Evolutionary conservation across 2,329 filamentous ascomycete genomes (phyloP).

Genomic region (Lachnellula hyalina): DNA sequence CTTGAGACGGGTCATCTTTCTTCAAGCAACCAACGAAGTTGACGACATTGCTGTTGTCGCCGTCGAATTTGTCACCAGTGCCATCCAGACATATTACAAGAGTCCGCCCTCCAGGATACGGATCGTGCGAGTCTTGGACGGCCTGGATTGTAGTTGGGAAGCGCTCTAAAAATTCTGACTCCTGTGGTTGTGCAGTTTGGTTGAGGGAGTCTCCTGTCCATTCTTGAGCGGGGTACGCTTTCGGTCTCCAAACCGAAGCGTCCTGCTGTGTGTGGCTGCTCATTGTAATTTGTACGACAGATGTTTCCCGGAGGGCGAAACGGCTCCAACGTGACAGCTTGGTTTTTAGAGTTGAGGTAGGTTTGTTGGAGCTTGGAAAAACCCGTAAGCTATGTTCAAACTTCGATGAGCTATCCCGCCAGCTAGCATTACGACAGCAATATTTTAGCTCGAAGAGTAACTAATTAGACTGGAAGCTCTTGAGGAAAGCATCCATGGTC

Average conservation of each 20-base stretch:
- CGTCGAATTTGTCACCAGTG: conserved; percentile 41
- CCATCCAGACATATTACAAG: conserved; percentile 40
- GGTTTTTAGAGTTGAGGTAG: too few relatives aligned
- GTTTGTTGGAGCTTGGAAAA: too few relatives aligned
- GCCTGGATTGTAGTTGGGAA: conserved; percentile 16
- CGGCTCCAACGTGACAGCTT: neutral
- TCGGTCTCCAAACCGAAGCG: conserved; percentile 9
- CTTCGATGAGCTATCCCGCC: too few relatives aligned
- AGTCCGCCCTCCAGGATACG: conserved; percentile 10
- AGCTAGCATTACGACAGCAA: too few relatives aligned
- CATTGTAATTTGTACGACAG: conserved; percentile 1
- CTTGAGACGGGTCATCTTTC: conserved; percentile 36
- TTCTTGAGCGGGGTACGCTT: conserved; percentile 15
- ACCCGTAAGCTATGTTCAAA: too few relatives aligned
- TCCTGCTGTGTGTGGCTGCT: neutral
- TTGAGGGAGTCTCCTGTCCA: conserved; percentile 6
- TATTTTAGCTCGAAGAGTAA: too few relatives aligned
- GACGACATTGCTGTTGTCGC: conserved; percentile 39
- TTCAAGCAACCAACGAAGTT: conserved; percentile 39
- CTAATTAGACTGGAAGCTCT: too few relatives aligned
- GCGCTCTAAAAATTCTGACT: conserved; percentile 2
- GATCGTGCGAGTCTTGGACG: conserved; percentile 8
- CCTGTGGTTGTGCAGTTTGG: conserved; percentile 3
- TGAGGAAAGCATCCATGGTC: too few relatives aligned
- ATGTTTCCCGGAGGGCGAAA: neutral